Percentiles rank a stretch among this genome's conserved stretches.
phyloP scores from a whole-genome alignment of 176 grass and related monocot species.

The Avena sativa region DNA sequence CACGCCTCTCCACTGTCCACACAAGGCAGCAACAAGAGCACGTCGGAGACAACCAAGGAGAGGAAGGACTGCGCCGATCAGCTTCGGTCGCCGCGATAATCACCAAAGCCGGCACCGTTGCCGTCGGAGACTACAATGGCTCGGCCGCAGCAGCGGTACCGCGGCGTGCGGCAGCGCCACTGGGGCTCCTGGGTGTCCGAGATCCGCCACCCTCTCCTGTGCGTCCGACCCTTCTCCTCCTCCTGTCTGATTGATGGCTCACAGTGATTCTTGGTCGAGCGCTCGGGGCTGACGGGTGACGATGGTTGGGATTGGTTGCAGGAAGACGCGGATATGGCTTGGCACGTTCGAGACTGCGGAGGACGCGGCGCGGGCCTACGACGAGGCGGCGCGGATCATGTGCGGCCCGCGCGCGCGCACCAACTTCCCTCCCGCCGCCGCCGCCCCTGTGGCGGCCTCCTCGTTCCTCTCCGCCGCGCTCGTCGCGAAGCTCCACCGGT shows the following conservation, averaged over 20 bases:
- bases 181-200: conserved; percentile 99
- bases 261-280: neutral
- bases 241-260: neutral
- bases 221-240: neutral
- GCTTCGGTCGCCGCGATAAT: neutral
- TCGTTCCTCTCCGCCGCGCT: conserved; percentile 76
- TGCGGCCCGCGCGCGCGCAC: conserved; percentile 76
- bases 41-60: no score
- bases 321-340: conserved; percentile 97
- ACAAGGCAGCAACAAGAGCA: no score
- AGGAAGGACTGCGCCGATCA: neutral
- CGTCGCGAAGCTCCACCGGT: conserved; percentile 77
- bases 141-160: conserved; percentile 73
- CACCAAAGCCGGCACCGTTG: neutral
- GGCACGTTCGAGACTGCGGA: conserved; percentile 98
- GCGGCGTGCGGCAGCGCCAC: conserved; percentile 89
- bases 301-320: conserved; percentile 23
- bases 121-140: conserved; percentile 39
- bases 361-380: conserved; percentile 95
- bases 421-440: conserved; percentile 64
- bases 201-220: conserved; percentile 95
- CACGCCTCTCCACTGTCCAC: neutral
- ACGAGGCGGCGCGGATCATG: conserved; percentile 92
- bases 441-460: neutral
- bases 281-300: conserved; percentile 30